Percentiles rank a stretch among this genome's conserved stretches.
phyloP scores from a whole-genome alignment of 1,284 basidiomycete species.

The Pulchroboletus neoregius region DNA sequence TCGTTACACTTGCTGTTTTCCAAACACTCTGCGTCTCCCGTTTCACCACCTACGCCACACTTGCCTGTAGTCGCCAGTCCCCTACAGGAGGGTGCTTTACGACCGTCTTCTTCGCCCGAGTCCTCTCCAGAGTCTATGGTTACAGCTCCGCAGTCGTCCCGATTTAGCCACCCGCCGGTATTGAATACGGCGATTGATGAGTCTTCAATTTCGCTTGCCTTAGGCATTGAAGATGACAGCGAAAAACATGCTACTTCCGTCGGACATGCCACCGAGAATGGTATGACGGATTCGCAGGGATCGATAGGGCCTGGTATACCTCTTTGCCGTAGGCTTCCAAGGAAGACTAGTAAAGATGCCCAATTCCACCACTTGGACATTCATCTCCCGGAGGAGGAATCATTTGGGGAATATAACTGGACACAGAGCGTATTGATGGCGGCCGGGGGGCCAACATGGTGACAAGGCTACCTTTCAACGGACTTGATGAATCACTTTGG shows the following conservation, averaged over 20 bases:
- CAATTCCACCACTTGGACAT: conserved; percentile 27
- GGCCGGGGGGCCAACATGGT: conserved; percentile 31
- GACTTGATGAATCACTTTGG: conserved; percentile 13
- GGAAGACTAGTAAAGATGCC: conserved; percentile 6
- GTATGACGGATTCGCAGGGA: conserved; percentile 5
- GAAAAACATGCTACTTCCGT: conserved; percentile 10
- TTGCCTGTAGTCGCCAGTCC: conserved; percentile 14
- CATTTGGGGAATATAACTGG: conserved; percentile 29
- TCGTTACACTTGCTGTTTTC: conserved; percentile 53
- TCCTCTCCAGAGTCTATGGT: conserved; percentile 35
- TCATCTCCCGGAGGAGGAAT: conserved; percentile 25
- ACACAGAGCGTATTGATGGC: conserved; percentile 35
- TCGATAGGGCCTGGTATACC: conserved; percentile 1
- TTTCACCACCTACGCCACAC: conserved; percentile 24
- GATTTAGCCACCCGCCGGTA: conserved; percentile 35
- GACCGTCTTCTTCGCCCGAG: conserved; percentile 25
- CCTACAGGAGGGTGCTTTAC: conserved; percentile 13
- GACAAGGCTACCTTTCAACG: conserved; percentile 9
- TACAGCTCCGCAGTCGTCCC: conserved; percentile 34
- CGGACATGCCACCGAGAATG: conserved; percentile 9
- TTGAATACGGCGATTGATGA: conserved; percentile 35
- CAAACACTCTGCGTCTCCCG: conserved; percentile 43
- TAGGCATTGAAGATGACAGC: conserved; percentile 30
- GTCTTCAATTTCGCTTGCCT: conserved; percentile 35
- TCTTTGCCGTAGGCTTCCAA: conserved; percentile 5